Base-by-base conservation (phyloP, 345 rosid genomes). In the Kandelia obovata region DNA sequence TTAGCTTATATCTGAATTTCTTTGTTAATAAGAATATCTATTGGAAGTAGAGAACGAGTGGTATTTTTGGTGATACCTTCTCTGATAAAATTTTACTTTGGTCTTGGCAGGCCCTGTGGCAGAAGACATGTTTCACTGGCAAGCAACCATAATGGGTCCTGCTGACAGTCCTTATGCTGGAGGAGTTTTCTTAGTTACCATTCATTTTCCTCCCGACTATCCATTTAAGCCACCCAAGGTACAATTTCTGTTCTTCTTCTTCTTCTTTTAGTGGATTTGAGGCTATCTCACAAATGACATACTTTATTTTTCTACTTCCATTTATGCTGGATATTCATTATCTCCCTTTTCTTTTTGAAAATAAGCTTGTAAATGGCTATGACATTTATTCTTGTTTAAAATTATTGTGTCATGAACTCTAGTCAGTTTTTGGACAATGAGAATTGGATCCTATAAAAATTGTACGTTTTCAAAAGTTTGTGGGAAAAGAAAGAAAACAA, bases 171-270 rank as follows among this genome's bases (percentile, higher is more conserved):
- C 81, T 28, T 78, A 69, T 62, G 61, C 77, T 31, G 81, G 81
- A 4, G 81, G 81, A 4, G 78, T 78, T 13, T 78, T 78, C 61
- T 68, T 78, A 65, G 81, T 78, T 65, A 61, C 77, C 19, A 78
- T 78, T 58, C 81, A 78, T 73, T 78, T 73, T 17, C 81, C 81
- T 60, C 81, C 81, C 0, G 81, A 78, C 65, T 78, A 78, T 67
- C 81, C 81, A 23, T 78, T 78, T 65, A 78, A 78, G 72, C 81
- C 81, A 61, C 81, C 81, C 17, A 78, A 78, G 81, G 81, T 78
- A 16, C 35, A 0, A 16, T 5, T 19, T 58, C 58, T 15, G 6
- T 58, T 21, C 47, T 55, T 55, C 23, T 9, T 55, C 7, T 23
- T n/a, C n/a, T 25, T 21, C n/a, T 27, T 23, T 23, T 23, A 30